Conservation (phyloP, 106 monocot species). For the Alisma plantagoaquatica region DNA sequence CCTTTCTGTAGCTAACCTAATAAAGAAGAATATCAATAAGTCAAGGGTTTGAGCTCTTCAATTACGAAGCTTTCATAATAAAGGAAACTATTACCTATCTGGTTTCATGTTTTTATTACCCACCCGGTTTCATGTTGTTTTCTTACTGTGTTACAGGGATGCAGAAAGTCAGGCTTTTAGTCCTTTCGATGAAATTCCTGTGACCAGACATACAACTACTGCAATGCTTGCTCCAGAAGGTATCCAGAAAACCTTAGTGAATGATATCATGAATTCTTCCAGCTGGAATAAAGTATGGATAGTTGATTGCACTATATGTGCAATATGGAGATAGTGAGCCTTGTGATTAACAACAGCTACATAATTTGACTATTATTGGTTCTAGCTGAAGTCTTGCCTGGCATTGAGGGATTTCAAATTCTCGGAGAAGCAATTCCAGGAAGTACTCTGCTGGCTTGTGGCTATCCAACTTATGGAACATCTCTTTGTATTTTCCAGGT, state of each 20-base stretch:
- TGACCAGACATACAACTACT: no score
- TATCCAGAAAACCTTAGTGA: background rate
- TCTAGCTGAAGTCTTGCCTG: constrained; percentile 54
- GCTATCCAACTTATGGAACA: constrained; percentile 72
- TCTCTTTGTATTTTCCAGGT: constrained; percentile 91
- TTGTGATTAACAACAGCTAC: no score
- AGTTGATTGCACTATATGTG: no score
- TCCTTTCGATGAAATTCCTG: constrained; percentile 21
- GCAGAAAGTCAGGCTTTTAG: constrained; percentile 13
- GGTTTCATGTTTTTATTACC: background rate
- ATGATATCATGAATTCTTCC: constrained; percentile 15
- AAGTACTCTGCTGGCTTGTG: constrained; percentile 53
- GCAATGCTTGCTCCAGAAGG: constrained; percentile 11
- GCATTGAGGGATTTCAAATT: constrained; percentile 85
- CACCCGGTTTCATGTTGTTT: background rate
- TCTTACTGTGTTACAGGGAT: constrained; percentile 22
- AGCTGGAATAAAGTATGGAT: constrained; percentile 22
- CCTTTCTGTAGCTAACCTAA: background rate
- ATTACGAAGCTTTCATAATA: no score
- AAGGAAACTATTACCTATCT: background rate
- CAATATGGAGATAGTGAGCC: no score
- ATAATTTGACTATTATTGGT: constrained; percentile 11
- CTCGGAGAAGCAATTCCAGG: constrained; percentile 80
- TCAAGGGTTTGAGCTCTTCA: no score
- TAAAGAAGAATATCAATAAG: background rate